Conservation (phyloP, 768 basidiomycete species). For the Amanita molliuscula region DNA sequence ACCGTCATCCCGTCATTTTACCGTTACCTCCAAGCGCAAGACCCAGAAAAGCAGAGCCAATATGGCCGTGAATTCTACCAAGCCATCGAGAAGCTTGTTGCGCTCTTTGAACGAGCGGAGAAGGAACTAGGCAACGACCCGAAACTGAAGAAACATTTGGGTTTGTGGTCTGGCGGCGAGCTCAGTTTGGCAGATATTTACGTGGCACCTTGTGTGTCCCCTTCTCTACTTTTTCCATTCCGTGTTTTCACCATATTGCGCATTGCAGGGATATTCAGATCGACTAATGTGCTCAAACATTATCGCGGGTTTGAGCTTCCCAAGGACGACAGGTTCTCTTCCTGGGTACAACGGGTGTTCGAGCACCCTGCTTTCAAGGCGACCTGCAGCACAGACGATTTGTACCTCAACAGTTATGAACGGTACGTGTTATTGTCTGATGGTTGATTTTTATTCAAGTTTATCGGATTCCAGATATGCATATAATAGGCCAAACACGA, state of each 20-base stretch:
- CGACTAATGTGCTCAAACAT: conserved; percentile 50
- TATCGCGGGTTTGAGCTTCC: conserved; percentile 61
- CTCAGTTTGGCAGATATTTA: conserved; percentile 59
- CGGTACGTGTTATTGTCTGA: conserved; percentile 25
- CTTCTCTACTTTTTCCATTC: not conserved
- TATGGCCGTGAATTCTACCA: conserved; percentile 42
- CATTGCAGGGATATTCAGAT: conserved; percentile 55
- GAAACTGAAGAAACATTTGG: conserved; percentile 27
- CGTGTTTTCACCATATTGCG: not conserved
- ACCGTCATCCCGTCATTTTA: conserved; percentile 63
- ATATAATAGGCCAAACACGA: conserved; percentile 68
- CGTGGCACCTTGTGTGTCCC: conserved; percentile 54
- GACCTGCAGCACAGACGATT: conserved; percentile 57
- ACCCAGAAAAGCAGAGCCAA: conserved; percentile 37
- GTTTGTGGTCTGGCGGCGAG: conserved; percentile 50
- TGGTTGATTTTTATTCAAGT: not conserved
- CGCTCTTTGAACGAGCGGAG: conserved; percentile 48
- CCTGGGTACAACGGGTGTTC: conserved; percentile 45
- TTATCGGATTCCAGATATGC: conserved; percentile 42
- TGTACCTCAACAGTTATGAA: conserved; percentile 68
- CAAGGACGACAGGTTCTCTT: conserved; percentile 32
- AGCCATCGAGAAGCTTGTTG: conserved; percentile 40
- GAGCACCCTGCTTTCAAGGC: conserved; percentile 51
- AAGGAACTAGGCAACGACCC: conserved; percentile 15
- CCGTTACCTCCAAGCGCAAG: conserved; percentile 65